phyloP scores from a whole-genome alignment of 164 flowering plant species.

The Akebia trifoliata region DNA sequence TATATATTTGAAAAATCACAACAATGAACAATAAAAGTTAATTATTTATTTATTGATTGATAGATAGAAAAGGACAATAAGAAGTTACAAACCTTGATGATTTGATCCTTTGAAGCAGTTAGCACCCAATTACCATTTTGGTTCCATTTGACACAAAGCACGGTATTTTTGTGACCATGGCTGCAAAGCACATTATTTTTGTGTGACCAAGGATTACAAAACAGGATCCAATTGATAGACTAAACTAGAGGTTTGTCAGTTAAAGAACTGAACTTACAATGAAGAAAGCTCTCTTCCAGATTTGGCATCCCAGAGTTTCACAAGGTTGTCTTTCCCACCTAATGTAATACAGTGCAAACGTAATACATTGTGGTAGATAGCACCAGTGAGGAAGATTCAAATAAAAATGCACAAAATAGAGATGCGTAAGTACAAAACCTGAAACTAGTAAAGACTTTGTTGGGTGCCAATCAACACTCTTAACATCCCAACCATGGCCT shows the following conservation, averaged over 20 bases:
- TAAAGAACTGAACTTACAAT: slow-evolving; percentile 52
- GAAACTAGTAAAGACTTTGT: slow-evolving; percentile 92
- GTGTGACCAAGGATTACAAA: slow-evolving; percentile 10
- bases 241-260: not conserved
- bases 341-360: slow-evolving; percentile 4
- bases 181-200: slow-evolving; percentile 52
- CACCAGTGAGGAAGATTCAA: not conserved
- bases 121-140: slow-evolving; percentile 99
- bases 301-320: slow-evolving; percentile 99
- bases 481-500: slow-evolving; percentile 99
- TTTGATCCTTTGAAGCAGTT: slow-evolving; percentile 97
- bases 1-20: too few species aligned
- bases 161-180: slow-evolving; percentile 97
- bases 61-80: too few species aligned
- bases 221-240: slow-evolving; percentile 1
- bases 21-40: too few species aligned
- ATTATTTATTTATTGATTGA: too few species aligned
- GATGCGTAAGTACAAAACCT: slow-evolving; percentile 38
- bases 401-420: not conserved
- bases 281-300: slow-evolving; percentile 84
- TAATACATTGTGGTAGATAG: not conserved
- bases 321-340: slow-evolving; percentile 99
- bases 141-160: slow-evolving; percentile 94
- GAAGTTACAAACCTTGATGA: slow-evolving; percentile 65
- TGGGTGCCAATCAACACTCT: slow-evolving; percentile 99